Base-by-base conservation (phyloP, 83 land plant genomes). In the Thuja plicata region DNA sequence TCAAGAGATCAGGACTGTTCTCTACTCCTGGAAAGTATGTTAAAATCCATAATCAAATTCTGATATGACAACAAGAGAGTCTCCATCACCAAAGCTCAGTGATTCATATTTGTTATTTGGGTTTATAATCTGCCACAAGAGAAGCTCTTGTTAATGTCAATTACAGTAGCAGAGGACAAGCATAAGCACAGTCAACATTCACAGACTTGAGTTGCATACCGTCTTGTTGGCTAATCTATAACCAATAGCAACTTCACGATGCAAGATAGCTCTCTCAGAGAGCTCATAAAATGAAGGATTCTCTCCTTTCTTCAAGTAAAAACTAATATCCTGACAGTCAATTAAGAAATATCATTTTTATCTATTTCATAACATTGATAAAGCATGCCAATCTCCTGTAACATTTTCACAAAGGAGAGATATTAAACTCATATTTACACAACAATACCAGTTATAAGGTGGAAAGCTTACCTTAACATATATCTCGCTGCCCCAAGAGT, bases 401-500 rank as follows among this genome's bases (percentile, higher is more conserved):
- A 73, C 15, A 37, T 32, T 77, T 34, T 35, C 10, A 77, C 15
- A 37, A 19, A 37, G 24, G 21, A 78, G 9, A 16, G 41, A 78
- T 78, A 38, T 17, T 3, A 78, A 78, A 45, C 19, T 24, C 82
- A 38, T 41, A 38, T 17, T 78, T 38, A 38, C 82, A 78, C 43
- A 78, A 40, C 7, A 34, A 78, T 78, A 78, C 43, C 17, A 41
- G 19, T 78, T 78, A 35, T 78, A 21, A 40, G 40, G 46, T 37
- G 5, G 21, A 78, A 78, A 35, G 50, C 54, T 79, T 88, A 97
- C 99, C 97, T 97, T 96, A 35, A 97, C 87, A 89, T 97, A 97
- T 83, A 97, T 97, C 89, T 97, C 99, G 89, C 95, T 96, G 24
- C 99, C 99, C 81, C 96, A 97, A 9, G 98, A 95, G 92, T 96